Evolutionary conservation across 345 rosid genomes (phyloP), one percentile per base, ranked within the genome.

Genomic region (Fremontodendron californicum): DNA sequence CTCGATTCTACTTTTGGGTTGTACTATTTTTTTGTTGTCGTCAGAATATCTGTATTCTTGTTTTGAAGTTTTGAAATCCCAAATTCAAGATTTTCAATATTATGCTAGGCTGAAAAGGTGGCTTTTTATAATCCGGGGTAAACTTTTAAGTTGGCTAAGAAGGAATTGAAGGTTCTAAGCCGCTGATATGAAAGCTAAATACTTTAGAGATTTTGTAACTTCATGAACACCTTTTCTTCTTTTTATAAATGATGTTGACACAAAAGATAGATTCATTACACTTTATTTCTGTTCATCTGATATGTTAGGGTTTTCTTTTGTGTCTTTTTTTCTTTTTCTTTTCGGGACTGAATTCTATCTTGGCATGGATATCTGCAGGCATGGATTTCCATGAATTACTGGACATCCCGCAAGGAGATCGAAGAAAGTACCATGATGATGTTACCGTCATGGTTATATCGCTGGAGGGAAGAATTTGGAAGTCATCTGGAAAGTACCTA

Each of bases 381-480:
- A 88, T 95, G 96, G 93, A 86, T 78, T 89, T 95, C 78, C 98
- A 93, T 80, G 98, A 95, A 77, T 81, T 95, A 68, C 89, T 95
- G 1, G 97, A 95, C 85, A 92, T 95, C 37, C 99, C 99, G 5
- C 98, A 93, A 85, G 99, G 99, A 54, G 99, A 95, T 81, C 85
- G 99, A 49, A 85, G 99, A 76, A 95, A 93, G 85, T 95, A 93
- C 83, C 99, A 95, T 69, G 99, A 95, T 1, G 99, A 95, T 80
- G 96, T 94, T 75, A 93, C 99, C 9, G 96, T 96, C 16, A 90
- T 96, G 93, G 92, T 96, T 84, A 86, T 96, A 84, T 94, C 99
- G 2, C 93, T 96, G 37, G 99, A 91, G 85, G 99, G 96, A 81
- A 86, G 99, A 83, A 96, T 96, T 46, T 96, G 99, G 99, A 96